Percentiles rank a stretch among this genome's conserved stretches.
These are phyloP conservation scores for Strobilomyces echinocephalus DNA, from an alignment of 768 basidiomycete species.

Conservation along the genomic window DNA sequence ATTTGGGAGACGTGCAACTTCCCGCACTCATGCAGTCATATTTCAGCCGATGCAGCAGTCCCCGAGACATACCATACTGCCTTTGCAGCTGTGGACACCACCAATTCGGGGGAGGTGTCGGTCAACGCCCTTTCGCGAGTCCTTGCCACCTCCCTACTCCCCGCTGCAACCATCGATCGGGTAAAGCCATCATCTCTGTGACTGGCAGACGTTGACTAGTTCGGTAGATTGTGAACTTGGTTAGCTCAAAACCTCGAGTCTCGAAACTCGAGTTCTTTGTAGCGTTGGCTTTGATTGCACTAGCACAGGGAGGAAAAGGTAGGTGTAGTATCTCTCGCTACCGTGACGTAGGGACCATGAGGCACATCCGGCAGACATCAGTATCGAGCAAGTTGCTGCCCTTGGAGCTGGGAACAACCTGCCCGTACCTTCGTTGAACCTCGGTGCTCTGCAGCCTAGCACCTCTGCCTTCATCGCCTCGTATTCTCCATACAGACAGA, in stretches of 20 bases:
- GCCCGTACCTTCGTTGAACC: conserved; percentile 68
- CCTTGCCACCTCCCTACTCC: conserved; percentile 69
- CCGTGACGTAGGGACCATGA: not conserved
- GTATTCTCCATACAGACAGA: conserved; percentile 41
- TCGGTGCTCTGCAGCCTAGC: conserved; percentile 51
- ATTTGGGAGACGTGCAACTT: not conserved
- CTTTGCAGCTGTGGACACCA: conserved; percentile 69
- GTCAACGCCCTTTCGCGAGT: conserved; percentile 80
- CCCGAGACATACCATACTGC: conserved; percentile 74
- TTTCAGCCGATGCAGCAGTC: conserved; percentile 70
- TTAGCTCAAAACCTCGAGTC: conserved; percentile 74
- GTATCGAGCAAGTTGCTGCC: conserved; percentile 76
- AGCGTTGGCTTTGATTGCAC: conserved; percentile 78
- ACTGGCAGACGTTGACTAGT: conserved; percentile 3
- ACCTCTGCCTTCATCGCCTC: conserved; percentile 46
- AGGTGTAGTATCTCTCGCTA: conserved; percentile 9
- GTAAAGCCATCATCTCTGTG: conserved; percentile 34
- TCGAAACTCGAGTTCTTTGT: conserved; percentile 91
- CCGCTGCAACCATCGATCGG: conserved; percentile 79
- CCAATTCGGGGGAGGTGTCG: conserved; percentile 69
- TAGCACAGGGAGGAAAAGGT: conserved; percentile 84
- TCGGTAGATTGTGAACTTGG: conserved; percentile 80
- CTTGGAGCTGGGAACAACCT: conserved; percentile 74
- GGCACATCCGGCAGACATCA: conserved; percentile 49
- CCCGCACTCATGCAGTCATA: conserved; percentile 9